Conservation (phyloP, 352 stramenopile genomes). For the Pythium guiyangense region DNA sequence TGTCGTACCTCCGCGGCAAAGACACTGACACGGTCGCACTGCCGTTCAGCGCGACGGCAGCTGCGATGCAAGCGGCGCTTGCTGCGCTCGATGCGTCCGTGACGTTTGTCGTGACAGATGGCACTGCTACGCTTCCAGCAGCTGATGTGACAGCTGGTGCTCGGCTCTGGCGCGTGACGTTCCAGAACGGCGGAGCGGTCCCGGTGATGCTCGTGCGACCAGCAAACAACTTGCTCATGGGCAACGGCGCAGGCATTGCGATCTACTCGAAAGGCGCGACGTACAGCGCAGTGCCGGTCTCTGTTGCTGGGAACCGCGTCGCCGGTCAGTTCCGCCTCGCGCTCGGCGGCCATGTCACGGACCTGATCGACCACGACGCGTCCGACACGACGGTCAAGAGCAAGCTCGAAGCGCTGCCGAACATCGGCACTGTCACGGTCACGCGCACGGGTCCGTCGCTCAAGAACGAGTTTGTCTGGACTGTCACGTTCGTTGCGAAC, state of each 20-base stretch:
- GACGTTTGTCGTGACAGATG: slow-evolving; percentile 67
- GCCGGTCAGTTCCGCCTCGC: slow-evolving; percentile 85
- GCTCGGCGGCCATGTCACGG: slow-evolving; percentile 87
- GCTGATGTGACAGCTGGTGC: slow-evolving; percentile 31
- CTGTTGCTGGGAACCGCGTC: slow-evolving; percentile 86
- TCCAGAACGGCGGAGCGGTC: slow-evolving; percentile 89
- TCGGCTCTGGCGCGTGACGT: slow-evolving; percentile 89
- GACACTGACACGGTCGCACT: slow-evolving; percentile 76
- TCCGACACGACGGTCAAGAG: slow-evolving; percentile 90
- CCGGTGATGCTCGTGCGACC: slow-evolving; percentile 77
- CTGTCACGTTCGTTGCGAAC: slow-evolving; percentile 91
- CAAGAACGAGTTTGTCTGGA: slow-evolving; percentile 91
- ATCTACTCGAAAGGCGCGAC: slow-evolving; percentile 73
- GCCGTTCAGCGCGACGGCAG: slow-evolving; percentile 37
- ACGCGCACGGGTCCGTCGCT: slow-evolving; percentile 74
- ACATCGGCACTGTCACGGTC: slow-evolving; percentile 90
- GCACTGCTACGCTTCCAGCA: slow-evolving; percentile 30
- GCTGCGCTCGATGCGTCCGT: slow-evolving; percentile 80
- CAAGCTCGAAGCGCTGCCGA: slow-evolving; percentile 89
- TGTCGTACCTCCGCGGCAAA: slow-evolving; percentile 80
- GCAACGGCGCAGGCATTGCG: slow-evolving; percentile 77
- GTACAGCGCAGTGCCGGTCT: slow-evolving; percentile 32
- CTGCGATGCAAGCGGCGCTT: slow-evolving; percentile 66
- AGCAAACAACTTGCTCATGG: slow-evolving; percentile 77
- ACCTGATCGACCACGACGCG: slow-evolving; percentile 89